Evolutionary conservation across 2,329 filamentous ascomycete species (phyloP), one percentile per base, ranked within the genome.

Genomic region (Lecanicillium sp.): DNA sequence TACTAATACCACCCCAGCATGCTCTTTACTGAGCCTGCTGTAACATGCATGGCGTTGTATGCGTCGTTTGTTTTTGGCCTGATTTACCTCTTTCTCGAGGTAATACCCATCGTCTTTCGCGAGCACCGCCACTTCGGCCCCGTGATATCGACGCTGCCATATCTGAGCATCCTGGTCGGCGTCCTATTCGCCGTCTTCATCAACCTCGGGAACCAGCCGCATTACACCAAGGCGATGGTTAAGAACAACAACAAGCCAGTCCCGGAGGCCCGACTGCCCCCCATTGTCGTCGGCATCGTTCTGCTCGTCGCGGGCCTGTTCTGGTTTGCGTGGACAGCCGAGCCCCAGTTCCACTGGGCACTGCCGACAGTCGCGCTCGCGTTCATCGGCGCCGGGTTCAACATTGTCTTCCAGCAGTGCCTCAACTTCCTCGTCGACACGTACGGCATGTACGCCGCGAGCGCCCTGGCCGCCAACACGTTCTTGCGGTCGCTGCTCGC

Each of bases 381-480:
- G 10, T 62, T 69, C 23, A 62, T 72, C 37, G 49, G 60, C 23
- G 51, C 53, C 7, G 60, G 59, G n/a, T 56, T 70, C 10, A 63
- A 72, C 49, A 60, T 72, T 47, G 61, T 71, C 40, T 78, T 82
- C 55, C 72, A 80, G 43, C 63, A 69, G 30, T 75, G 72, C 53
- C 62, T 78, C 32, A 79, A 74, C 55, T 79, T 79, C 50, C 65
- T 80, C 8, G 71, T 76, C 35, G 76, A 79, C 56, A 62, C 67
- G 2, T 79, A 78, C 50, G 71, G 77, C 29, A 65, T 71, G 52
- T 78, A 83, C 53, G 78, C 80, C 1, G 82, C 84, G 17, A 75
- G 72, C 3, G 83, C 80, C 2, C 75, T 84, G 9, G 83, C 83
- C 0, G 81, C 82, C 2, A 83, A 75, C 53, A 83, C 81, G 0